Evolutionary conservation across 2,329 filamentous ascomycete genomes (phyloP), one percentile per base, ranked within the genome.

Genomic region (Trichoderma koningii): DNA sequence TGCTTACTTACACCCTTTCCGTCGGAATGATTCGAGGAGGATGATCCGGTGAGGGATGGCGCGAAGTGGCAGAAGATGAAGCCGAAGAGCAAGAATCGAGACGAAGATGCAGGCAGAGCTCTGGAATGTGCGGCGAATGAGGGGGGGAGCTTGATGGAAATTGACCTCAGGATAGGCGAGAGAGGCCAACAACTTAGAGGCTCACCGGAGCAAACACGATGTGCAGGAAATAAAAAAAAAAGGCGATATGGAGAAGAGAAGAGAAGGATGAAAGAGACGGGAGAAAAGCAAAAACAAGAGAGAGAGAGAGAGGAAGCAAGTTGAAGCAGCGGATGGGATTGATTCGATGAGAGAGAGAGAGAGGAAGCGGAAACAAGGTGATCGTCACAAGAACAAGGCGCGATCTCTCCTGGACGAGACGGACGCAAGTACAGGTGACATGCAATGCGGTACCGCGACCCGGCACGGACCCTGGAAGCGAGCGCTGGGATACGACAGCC

Each of bases 401-500:
- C 10, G 34, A 38, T 5, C 6, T 48, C 21, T 23, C 23, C 17
- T 7, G 23, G 21, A 26, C 47, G 45, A 51, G 23, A 50, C 21
- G 9, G 48, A 28, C 47, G 23, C 26, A 30, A 34, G 30, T 34
- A 34, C 30, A 34, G 30, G 30, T 34, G 30, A 34, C 30, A 10
- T 2, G 34, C 34, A 2, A 38, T 3, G 34, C 34, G 34, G 34
- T 38, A 38, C 30, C 30, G 30, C 30, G 6, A 9, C 30, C 3
- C 30, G 9, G 30, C 34, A 14, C 34, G 48, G 19, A 30, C n/a
- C 48, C 26, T 28, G 48, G 48, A 52, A 52, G 48, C 48, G 48
- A 52, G 48, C 28, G 28, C 53, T 55, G 42, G 53, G 51, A 38
- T 30, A 53, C 51, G 30, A 53, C 30, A 38, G 28, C 51, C 34